phyloP scores from a whole-genome alignment of 2,329 filamentous ascomycete species.

The Colletotrichum lini region DNA sequence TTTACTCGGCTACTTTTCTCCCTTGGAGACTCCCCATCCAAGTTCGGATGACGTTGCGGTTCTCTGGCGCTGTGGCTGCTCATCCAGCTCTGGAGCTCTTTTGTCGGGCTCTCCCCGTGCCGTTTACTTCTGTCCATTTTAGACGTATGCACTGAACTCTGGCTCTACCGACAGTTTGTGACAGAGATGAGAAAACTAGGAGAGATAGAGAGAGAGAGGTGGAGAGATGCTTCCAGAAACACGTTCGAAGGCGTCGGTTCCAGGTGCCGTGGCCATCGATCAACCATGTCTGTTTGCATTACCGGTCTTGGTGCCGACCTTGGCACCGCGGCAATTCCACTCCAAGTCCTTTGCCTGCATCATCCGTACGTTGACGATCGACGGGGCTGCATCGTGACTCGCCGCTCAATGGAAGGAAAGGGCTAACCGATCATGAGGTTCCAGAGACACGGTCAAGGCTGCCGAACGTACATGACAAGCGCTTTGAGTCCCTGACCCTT shows the following conservation, averaged over 20 bases:
- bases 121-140: background rate
- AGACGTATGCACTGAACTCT: background rate
- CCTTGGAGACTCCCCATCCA: too few species aligned
- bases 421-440: too few species aligned
- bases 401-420: background rate
- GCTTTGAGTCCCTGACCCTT: background rate
- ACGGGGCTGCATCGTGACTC: background rate
- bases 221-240: background rate
- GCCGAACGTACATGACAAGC: background rate
- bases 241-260: background rate
- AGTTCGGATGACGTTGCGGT: background rate
- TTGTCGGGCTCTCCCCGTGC: background rate
- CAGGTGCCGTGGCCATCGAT: slow-evolving; percentile 2
- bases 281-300: background rate
- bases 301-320: slow-evolving; percentile 7
- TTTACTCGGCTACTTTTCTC: too few species aligned
- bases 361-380: background rate
- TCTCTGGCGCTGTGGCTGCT: background rate
- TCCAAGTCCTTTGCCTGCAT: slow-evolving; percentile 1
- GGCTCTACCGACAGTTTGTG: too few species aligned
- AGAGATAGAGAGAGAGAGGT: too few species aligned
- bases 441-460: background rate
- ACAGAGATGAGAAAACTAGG: too few species aligned
- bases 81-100: background rate
- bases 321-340: background rate